Base-by-base conservation (phyloP, 768 basidiomycete species). In the Saitozyma sp. region DNA sequence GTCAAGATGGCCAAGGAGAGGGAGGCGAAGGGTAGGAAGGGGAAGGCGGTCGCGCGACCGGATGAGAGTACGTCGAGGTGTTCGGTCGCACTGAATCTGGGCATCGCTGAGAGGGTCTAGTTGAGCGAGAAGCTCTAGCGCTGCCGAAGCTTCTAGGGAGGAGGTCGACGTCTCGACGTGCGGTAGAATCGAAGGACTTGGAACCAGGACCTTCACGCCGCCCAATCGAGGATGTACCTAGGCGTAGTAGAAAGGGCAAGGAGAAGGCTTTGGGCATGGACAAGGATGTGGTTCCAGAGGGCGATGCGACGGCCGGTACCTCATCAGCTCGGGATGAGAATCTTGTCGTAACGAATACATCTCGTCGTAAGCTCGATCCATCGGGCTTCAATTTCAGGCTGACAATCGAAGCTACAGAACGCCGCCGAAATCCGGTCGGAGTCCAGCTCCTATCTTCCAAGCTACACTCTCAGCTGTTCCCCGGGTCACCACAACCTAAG, bases 401-500 rank as follows among this genome's bases (percentile, higher is more conserved):
- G 45, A 13, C 45, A 46, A 17, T 2, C 45, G 45, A 46, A 46
- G 20, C 8, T 7, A 17, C 40, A 59, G 64, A 56, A 19, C 48
- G 71, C 1, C 71, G 77, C 0, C 85, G 91, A 58, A 97, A 96
- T 74, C 86, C 89, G 63, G 83, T 92, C 48, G 94, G 94, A n/a
- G 93, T 97, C 8, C 94, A 98, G 75, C 86, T 96, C 59, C 86
- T 98, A 57, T 90, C 92, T 14, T 85, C 86, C 9, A 82, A 82
- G n/a, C 80, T 96, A 8, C 92, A 93, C 77, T 76, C 82, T 6
- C 94, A 96, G 73, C 84, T 95, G 61, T 96, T 97, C 79, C 79
- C 80, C 6, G 71, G 69, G 9, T 45, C 64, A 20, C 45, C 76
- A 4, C 87, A 90, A 59, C 87, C 87, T 3, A 63, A 84, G 1